phyloP scores from a whole-genome alignment of 2,329 filamentous ascomycete genomes.

The Penicillium sp. region DNA sequence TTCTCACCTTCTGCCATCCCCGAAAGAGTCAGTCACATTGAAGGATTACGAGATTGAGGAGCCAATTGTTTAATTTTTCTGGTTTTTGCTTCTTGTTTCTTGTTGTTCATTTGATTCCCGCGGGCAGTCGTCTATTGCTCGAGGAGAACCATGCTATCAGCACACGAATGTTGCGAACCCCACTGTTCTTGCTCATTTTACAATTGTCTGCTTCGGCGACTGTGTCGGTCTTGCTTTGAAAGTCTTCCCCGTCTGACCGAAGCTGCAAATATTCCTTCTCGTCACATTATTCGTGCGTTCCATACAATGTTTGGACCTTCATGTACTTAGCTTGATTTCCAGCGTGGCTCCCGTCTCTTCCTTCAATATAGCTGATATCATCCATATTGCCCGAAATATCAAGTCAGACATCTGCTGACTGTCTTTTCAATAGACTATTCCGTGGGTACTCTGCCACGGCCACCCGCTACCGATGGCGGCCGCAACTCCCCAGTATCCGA shows the following conservation, averaged over 20 bases:
- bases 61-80: constrained; percentile 18
- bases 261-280: not conserved
- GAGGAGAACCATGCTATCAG: not conserved
- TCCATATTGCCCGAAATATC: constrained; percentile 11
- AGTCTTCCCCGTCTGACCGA: not conserved
- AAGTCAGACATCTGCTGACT: constrained; percentile 37
- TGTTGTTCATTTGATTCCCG: not conserved
- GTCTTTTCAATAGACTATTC: constrained; percentile 32
- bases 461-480: constrained; percentile 24
- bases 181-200: not conserved
- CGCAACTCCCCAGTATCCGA: constrained; percentile 26
- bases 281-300: not conserved
- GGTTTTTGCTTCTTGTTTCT: not conserved
- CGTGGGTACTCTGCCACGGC: constrained; percentile 21
- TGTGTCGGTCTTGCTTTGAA: not conserved
- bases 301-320: not conserved
- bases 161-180: not conserved
- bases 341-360: constrained; percentile 19
- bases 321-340: constrained; percentile 15
- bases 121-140: not conserved
- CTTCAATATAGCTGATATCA: constrained; percentile 18
- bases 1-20: constrained; percentile 31
- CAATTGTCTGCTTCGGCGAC: not conserved
- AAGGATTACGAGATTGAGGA: constrained; percentile 42
- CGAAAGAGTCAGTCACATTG: constrained; percentile 29